A percentile compares a stretch with the other conserved stretches of the same genome.
Evolutionary conservation across 805 yeast species (phyloP).

Genomic region (Starmerella bombi): DNA sequence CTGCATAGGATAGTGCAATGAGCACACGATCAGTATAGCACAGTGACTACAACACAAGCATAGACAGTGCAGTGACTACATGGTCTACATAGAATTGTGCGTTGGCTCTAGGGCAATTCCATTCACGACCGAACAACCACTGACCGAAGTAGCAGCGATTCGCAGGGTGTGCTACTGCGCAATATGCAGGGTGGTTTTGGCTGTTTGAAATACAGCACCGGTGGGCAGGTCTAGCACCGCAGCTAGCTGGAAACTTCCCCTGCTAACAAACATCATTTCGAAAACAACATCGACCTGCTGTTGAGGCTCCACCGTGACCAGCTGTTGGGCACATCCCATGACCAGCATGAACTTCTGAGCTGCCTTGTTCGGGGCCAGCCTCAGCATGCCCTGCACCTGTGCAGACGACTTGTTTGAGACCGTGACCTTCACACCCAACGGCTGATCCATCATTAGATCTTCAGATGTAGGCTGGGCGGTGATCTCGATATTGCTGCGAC

Average conservation of each 20-base stretch:
- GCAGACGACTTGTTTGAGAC: conserved; percentile 37
- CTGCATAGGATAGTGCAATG: too few relatives aligned
- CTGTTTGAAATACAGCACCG: conserved; percentile 17
- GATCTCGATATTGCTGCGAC: conserved; percentile 14
- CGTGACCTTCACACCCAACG: conserved; percentile 37
- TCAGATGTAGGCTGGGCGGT: conserved; percentile 2
- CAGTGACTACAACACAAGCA: too few relatives aligned
- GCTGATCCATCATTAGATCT: conserved; percentile 34
- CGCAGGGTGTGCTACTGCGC: too few relatives aligned
- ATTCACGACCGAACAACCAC: too few relatives aligned
- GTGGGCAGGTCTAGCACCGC: conserved; percentile 35
- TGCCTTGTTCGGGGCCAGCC: conserved; percentile 42
- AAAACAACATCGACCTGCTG: conserved; percentile 33
- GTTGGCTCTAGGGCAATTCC: too few relatives aligned
- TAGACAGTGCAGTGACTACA: too few relatives aligned
- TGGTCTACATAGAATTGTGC: too few relatives aligned
- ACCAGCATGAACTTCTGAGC: conserved; percentile 46
- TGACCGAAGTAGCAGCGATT: too few relatives aligned
- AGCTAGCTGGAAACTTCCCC: conserved; percentile 78
- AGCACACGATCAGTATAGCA: too few relatives aligned
- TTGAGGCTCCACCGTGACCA: conserved; percentile 37
- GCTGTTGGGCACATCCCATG: conserved; percentile 60
- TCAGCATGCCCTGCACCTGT: conserved; percentile 40
- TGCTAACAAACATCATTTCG: conserved; percentile 53
- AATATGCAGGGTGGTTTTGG: conserved; percentile 3